Evolutionary conservation across 2,329 filamentous ascomycete species (phyloP).

Genomic region (Penicillium sp.): DNA sequence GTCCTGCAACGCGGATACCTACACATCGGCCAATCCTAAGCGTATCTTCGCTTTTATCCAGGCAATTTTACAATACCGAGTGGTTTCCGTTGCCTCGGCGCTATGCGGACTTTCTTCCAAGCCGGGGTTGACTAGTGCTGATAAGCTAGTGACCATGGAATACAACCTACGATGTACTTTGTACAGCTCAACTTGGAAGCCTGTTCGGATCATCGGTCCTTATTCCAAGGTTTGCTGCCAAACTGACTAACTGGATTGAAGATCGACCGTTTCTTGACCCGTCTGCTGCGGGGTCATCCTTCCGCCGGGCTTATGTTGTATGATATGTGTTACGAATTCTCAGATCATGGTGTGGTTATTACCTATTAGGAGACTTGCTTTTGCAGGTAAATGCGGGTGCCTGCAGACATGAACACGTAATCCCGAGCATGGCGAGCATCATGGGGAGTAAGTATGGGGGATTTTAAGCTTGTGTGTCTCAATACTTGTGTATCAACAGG

Average conservation of each 20-base stretch:
- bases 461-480: slow-evolving; percentile 1
- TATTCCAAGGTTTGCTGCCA: slow-evolving; percentile 5
- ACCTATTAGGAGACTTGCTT: slow-evolving; percentile 9
- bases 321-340: slow-evolving; percentile 16
- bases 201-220: not conserved
- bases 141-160: not conserved
- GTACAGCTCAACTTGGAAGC: not conserved
- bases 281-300: slow-evolving; percentile 25
- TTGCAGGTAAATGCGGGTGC: not conserved
- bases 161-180: not conserved
- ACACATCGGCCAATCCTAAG: slow-evolving; percentile 8
- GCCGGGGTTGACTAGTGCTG: not conserved
- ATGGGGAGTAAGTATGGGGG: not conserved
- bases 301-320: slow-evolving; percentile 9
- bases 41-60: not conserved
- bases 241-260: slow-evolving; percentile 4
- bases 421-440: not conserved
- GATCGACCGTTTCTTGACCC: slow-evolving; percentile 16
- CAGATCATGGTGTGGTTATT: not conserved
- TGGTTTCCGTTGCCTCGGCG: not conserved
- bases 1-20: slow-evolving; percentile 13
- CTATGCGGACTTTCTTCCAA: not conserved
- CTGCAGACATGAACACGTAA: slow-evolving; percentile 1
- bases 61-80: not conserved
- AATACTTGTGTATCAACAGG: not conserved